Conservation (phyloP, 768 basidiomycete genomes). For the Leccinellum rugosiceps region DNA sequence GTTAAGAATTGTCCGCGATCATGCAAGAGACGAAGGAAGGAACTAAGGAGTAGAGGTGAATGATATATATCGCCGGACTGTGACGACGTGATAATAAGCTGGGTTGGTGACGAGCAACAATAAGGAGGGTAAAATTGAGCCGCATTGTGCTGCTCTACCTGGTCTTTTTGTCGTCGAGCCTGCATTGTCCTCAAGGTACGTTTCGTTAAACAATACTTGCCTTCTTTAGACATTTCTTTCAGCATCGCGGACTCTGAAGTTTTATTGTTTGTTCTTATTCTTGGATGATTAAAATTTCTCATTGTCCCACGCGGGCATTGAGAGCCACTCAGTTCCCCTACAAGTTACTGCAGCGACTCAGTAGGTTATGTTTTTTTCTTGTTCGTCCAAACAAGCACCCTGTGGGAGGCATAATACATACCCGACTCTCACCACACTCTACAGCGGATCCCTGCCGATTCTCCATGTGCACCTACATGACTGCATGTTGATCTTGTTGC, state of each 20-base stretch:
- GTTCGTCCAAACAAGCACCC: background rate
- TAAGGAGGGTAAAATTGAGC: background rate
- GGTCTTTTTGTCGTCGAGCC: constrained; percentile 22
- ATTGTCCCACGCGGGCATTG: background rate
- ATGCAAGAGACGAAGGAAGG: background rate
- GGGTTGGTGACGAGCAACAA: constrained; percentile 18
- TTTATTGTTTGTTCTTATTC: constrained; percentile 16
- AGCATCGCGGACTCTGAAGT: constrained; percentile 16
- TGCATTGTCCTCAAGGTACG: constrained; percentile 23
- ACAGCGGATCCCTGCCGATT: background rate
- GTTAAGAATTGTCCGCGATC: background rate
- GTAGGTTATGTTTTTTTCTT: too few species aligned
- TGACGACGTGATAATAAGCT: constrained; percentile 4
- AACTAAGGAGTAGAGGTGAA: background rate
- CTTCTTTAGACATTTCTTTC: constrained; percentile 13
- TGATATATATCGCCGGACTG: constrained; percentile 20
- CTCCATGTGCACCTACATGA: background rate
- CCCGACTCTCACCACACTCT: background rate
- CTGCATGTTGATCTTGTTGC: background rate
- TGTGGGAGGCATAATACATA: background rate
- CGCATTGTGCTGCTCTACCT: constrained; percentile 3
- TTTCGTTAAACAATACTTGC: constrained; percentile 18
- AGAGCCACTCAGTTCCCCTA: background rate
- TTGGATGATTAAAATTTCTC: background rate
- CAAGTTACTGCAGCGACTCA: too few species aligned